Base-by-base conservation (phyloP, 768 basidiomycete species). In the Trametes cubensis region DNA sequence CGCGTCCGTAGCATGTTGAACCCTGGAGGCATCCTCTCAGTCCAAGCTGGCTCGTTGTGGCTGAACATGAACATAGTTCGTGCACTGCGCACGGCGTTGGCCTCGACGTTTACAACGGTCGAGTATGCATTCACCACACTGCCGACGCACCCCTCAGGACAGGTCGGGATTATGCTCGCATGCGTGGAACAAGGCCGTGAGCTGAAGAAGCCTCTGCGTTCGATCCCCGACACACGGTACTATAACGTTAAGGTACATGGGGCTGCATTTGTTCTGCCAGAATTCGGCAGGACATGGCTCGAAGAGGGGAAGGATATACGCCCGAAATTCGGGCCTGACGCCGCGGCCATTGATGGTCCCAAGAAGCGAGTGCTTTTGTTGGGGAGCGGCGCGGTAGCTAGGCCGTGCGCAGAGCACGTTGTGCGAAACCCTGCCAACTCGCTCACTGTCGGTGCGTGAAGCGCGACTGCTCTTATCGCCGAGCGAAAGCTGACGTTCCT, bases 111-210 rank as follows among this genome's bases (percentile, higher is more conserved):
- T 81, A 81, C 89, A 38, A 83, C 85, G 15, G 81, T 87, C 42
- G 89, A 94, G 71, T 99, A 97, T 73, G 97, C 94, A 14, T 97
- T 83, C 77, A 95, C 95, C 62, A 97, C 94, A n/a, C 95, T 98
- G 66, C 96, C 96, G 0, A 97, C 95, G 14, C 98, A 98, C 77
- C 97, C 97, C n/a, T 89, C 92, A n/a, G 97, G 97, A 40, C 95
- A 95, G 72, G 98, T 98, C 70, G 95, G 97, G 21, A 95, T 95
- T 78, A 82, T 95, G 67, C 80, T 98, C 50, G 92, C 90, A 74
- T 88, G 94, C 57, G 94, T 90, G 76, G 88, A 88, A 28, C 74
- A 78, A 14, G 80, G 78, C 25, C 81, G 91, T 52, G 85, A 90
- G 71, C 76, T 99, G 64, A 83, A 80, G 54, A 85, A 80, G 20